Evolutionary conservation across 345 rosid genomes (phyloP).

Genomic region (Isatis tinctoria): DNA sequence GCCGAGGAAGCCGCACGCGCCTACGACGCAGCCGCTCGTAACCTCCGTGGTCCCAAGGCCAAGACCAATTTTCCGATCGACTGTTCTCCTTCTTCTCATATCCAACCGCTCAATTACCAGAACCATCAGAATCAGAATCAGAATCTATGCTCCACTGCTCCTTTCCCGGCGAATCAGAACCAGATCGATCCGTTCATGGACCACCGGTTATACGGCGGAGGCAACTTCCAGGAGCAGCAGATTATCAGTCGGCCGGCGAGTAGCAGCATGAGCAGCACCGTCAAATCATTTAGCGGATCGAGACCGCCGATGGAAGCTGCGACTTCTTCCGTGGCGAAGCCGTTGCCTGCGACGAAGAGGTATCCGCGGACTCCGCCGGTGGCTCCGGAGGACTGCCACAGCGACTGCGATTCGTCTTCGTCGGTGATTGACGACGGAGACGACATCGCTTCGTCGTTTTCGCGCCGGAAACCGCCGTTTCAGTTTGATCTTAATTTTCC

Average conservation of each 20-base stretch:
- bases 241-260: slow-evolving; percentile 59
- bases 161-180: slow-evolving; percentile 9
- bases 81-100: slow-evolving; percentile 30
- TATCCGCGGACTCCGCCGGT: slow-evolving; percentile 64
- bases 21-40: slow-evolving; percentile 79
- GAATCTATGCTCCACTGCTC: slow-evolving; percentile 18
- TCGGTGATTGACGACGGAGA: slow-evolving; percentile 72
- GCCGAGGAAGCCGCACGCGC: slow-evolving; percentile 93
- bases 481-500: slow-evolving; percentile 91
- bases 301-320: slow-evolving; percentile 39
- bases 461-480: slow-evolving; percentile 41
- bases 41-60: slow-evolving; percentile 84
- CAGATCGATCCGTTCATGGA: slow-evolving; percentile 42
- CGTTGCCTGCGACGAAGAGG: slow-evolving; percentile 31
- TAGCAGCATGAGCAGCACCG: slow-evolving; percentile 95
- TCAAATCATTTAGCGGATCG: slow-evolving; percentile 87
- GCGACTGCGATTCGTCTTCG: slow-evolving; percentile 93
- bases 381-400: slow-evolving; percentile 77
- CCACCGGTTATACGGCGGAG: slow-evolving; percentile 41
- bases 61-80: slow-evolving; percentile 74
- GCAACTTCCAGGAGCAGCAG: slow-evolving; percentile 35
- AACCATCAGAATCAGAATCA: not conserved
- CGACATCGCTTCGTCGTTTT: slow-evolving; percentile 44
- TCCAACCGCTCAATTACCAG: slow-evolving; percentile 27
- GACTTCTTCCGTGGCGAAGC: slow-evolving; percentile 26